A percentile compares a stretch with the other conserved stretches of the same genome.
phyloP scores from a whole-genome alignment of 805 yeast genomes.

The Ogataea polymorpha region DNA sequence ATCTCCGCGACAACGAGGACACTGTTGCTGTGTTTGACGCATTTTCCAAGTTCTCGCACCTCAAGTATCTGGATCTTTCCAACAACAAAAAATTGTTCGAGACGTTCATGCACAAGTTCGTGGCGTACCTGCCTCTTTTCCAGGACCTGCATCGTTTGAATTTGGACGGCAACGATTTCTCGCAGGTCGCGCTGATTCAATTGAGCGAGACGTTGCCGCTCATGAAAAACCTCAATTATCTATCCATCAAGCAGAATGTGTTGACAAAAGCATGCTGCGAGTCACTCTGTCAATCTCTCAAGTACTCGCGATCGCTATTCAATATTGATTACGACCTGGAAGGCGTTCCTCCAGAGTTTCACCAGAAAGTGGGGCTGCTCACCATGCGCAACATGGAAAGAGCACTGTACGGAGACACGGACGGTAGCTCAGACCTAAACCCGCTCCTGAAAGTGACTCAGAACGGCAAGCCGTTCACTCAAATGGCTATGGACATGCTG shows the following conservation, averaged over 20 bases:
- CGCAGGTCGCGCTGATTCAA: constrained; percentile 51
- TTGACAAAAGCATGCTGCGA: constrained; percentile 59
- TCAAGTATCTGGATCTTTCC: constrained; percentile 75
- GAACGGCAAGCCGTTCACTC: constrained; percentile 20
- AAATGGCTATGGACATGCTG: constrained; percentile 21
- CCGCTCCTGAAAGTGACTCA: constrained; percentile 1
- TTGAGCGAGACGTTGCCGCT: constrained; percentile 68
- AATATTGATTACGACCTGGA: constrained; percentile 67
- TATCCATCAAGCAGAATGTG: constrained; percentile 65
- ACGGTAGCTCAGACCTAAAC: not conserved
- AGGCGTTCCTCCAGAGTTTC: constrained; percentile 56
- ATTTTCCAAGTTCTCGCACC: constrained; percentile 50
- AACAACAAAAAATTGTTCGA: constrained; percentile 69
- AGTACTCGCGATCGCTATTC: constrained; percentile 59
- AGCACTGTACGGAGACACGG: constrained; percentile 36
- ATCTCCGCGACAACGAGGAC: constrained; percentile 50
- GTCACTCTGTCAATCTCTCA: constrained; percentile 67
- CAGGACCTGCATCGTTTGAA: constrained; percentile 63
- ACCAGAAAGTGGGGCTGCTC: constrained; percentile 71
- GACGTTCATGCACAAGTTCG: constrained; percentile 51
- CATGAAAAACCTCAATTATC: constrained; percentile 61
- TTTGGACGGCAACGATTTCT: constrained; percentile 64
- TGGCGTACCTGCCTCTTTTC: constrained; percentile 66
- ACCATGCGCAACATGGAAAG: constrained; percentile 80
- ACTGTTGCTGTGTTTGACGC: constrained; percentile 46